Base-by-base conservation (phyloP, 1,284 basidiomycete species). In the Cerrena zonata region DNA sequence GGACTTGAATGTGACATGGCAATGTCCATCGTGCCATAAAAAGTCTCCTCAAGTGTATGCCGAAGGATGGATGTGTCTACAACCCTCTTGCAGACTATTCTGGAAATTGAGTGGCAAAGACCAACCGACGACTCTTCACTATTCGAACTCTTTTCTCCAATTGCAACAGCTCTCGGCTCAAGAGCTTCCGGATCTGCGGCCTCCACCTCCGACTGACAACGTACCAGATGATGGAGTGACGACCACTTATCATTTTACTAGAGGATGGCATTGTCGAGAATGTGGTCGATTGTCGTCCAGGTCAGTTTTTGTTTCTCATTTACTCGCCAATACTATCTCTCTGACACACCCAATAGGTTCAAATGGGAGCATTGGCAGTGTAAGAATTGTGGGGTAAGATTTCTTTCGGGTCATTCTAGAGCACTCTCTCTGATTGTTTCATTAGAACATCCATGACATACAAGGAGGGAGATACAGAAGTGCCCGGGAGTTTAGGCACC, bases 301-400 rank as follows among this genome's bases (percentile, higher is more conserved):
- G 86, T 85, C 49, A 53, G 73, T 59, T 44, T 39, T 52, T 84
- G 80, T 59, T 57, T 68, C 25, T 82, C 80, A 57, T 30, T 68
- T 15, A 37, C 38, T 45, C 47, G 40, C 40, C 40, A 26, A 11
- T 5, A 22, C 41, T n/a, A 47, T 36, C 21, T 26, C 23, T 50
- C 18, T 50, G 15, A 44, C 39, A 13, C 51, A 27, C 34, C 21
- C 47, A 48, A 50, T 56, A 87, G 86, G 58, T 80, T 64, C 50
- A 84, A 80, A 64, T 89, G 86, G 86, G 78, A 87, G 59, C 62
- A 74, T 50, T 87, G 84, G 79, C 76, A 86, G 62, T 90, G 88
- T 60, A 65, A 72, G 38, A 57, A 68, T 53, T 84, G 80, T 59
- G 58, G 69, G 26, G 82, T 80, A 58, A 30, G 68, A n/a, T n/a